Base-by-base conservation (phyloP, 2,329 filamentous ascomycete genomes). In the Neurospora sp. region DNA sequence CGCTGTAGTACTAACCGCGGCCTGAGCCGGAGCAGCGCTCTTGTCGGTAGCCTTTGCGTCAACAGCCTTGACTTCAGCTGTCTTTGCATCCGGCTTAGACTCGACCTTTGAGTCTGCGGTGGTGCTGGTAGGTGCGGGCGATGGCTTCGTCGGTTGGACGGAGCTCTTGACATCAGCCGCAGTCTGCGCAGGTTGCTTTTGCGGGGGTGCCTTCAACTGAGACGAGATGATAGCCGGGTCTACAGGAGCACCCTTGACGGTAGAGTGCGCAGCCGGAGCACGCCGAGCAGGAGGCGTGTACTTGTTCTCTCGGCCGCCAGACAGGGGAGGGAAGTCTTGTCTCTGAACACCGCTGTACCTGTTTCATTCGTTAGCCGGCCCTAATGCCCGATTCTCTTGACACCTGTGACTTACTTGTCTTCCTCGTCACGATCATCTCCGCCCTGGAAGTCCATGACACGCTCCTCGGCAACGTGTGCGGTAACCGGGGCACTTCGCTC, bases 271-370 rank as follows among this genome's bases (percentile, higher is more conserved):
- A 39, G 91, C 88, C 19, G 92, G 92, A 8, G 94, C 91, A 75
- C 96, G 89, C 79, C 92, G 88, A 19, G 92, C 95, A 4, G 96
- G 96, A 40, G 96, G 95, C 0, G 91, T 97, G 79, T 99, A 99
- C 80, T 92, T 95, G 80, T 87, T 87, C 74, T 85, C 83, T 19
- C 83, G 81, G 52, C 52, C 52, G 62, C 79, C 81, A 66, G 82
- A 77, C 39, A 96, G 83, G n/a, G 91, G 86, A 6, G 90, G 87
- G 75, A 91, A 91, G 69, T 92, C 89, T 73, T 87, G 85, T 73
- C 95, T 89, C 72, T 90, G 90, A 69, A 99, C 96, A 78, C 95
- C 95, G 77, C 94, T 97, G 81, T 98, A 98, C 78, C 91, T 92
- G 28, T 69, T n/a, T 46, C 12, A 33, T 23, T 69, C 17, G 71